phyloP scores from a whole-genome alignment of 768 basidiomycete genomes.

The Sarcodon aspratus region DNA sequence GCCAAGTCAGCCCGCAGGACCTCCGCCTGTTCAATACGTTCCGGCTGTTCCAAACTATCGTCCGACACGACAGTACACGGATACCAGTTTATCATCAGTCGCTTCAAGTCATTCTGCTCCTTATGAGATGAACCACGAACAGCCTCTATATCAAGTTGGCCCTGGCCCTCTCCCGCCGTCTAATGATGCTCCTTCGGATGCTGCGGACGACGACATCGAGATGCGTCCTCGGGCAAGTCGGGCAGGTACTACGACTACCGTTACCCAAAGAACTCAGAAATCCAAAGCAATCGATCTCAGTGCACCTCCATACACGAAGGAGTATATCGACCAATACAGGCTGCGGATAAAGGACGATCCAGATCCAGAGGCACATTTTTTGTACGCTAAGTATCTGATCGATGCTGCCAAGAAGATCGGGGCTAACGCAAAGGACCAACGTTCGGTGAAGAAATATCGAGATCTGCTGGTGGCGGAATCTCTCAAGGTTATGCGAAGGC shows the following conservation, averaged over 20 bases:
- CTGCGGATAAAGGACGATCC: slow-evolving; percentile 95
- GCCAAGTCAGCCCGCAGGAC: slow-evolving; percentile 19
- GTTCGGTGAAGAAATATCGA: slow-evolving; percentile 81
- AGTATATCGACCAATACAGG: slow-evolving; percentile 96
- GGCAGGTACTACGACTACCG: slow-evolving; percentile 44
- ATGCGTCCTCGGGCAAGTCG: slow-evolving; percentile 45
- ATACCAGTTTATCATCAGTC: neutral
- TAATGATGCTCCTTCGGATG: slow-evolving; percentile 9
- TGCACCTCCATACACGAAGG: slow-evolving; percentile 84
- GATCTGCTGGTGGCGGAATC: slow-evolving; percentile 82
- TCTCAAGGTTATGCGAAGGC: slow-evolving; percentile 82
- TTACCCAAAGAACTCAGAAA: slow-evolving; percentile 47
- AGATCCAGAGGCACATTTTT: slow-evolving; percentile 95
- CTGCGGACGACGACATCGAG: slow-evolving; percentile 39
- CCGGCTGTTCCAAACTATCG: slow-evolving; percentile 10
- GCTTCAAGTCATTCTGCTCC: slow-evolving; percentile 8
- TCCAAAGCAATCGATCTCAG: slow-evolving; percentile 75
- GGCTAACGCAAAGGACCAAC: slow-evolving; percentile 59
- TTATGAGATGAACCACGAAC: slow-evolving; percentile 4
- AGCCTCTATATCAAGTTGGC: slow-evolving; percentile 4
- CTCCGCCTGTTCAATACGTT: slow-evolving; percentile 7
- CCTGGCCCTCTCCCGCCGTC: slow-evolving; percentile 8
- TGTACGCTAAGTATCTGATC: slow-evolving; percentile 97
- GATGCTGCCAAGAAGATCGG: slow-evolving; percentile 94
- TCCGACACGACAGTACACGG: neutral